These are phyloP conservation scores for Blastocystis hominis DNA, from an alignment of 352 stramenopile species.

Conservation along the genomic window DNA sequence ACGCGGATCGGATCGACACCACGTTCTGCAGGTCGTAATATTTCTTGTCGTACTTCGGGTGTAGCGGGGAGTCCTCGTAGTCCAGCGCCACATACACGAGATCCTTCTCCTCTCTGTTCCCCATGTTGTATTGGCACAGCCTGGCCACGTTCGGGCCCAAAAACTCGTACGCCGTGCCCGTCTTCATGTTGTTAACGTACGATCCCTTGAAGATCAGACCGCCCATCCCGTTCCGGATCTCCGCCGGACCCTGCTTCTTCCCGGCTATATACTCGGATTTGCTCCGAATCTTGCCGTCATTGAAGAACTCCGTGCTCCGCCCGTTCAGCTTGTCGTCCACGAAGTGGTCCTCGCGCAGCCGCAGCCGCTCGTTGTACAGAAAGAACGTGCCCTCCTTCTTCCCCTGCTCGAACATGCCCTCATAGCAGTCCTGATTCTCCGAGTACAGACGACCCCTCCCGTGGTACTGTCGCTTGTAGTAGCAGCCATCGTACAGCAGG, in stretches of 20 bases:
- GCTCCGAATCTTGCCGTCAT: not conserved
- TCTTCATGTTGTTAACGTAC: not conserved
- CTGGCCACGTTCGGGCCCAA: not conserved
- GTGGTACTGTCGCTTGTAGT: not conserved
- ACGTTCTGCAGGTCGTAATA: not conserved
- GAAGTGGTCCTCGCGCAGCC: not conserved
- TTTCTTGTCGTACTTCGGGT: not conserved
- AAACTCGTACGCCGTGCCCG: constrained; percentile 1
- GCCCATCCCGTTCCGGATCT: not conserved
- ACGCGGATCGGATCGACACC: not conserved
- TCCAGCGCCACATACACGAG: not conserved
- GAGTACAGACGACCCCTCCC: not conserved
- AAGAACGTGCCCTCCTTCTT: not conserved
- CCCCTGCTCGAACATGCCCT: not conserved
- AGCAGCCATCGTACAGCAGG: not conserved
- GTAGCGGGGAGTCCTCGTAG: not conserved
- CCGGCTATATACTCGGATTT: not conserved
- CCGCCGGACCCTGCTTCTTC: not conserved
- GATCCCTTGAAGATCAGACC: not conserved
- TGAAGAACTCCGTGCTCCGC: not conserved
- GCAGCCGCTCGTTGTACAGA: not conserved
- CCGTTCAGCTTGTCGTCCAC: not conserved
- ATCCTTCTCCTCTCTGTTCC: not conserved
- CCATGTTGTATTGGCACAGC: not conserved
- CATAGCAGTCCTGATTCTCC: not conserved